Percentiles rank a stretch among this genome's conserved stretches.
Conservation (phyloP, 2,329 filamentous ascomycete genomes). For the Xylaria sp. region DNA sequence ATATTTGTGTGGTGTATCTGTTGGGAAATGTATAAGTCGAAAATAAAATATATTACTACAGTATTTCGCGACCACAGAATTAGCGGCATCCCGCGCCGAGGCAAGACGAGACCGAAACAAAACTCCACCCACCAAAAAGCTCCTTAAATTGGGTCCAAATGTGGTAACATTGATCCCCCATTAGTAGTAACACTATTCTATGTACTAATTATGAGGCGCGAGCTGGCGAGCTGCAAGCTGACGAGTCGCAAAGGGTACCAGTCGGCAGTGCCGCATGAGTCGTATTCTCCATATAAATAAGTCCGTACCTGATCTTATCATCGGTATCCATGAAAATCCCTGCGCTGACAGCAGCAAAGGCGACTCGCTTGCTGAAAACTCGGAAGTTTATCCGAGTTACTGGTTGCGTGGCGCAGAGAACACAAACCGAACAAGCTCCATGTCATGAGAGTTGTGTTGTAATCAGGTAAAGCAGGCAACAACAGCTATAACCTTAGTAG, state of each 20-base stretch:
- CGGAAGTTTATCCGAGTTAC: neutral
- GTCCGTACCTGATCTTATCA: no score
- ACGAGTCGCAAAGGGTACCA: no score
- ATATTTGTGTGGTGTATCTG: no score
- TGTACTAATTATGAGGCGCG: neutral
- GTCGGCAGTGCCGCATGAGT: neutral
- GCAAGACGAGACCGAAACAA: constrained; percentile 18
- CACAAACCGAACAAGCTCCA: neutral
- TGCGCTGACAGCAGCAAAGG: neutral
- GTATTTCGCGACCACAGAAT: no score
- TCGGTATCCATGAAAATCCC: no score
- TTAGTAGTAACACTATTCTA: neutral
- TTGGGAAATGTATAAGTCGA: no score
- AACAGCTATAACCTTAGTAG: no score
- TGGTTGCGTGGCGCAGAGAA: constrained; percentile 1
- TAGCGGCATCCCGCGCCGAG: constrained; percentile 25
- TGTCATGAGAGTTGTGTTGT: no score
- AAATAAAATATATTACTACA: no score
- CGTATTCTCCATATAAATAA: no score
- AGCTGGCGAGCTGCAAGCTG: constrained; percentile 1
- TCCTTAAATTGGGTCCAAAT: constrained; percentile 12
- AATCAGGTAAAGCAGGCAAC: neutral
- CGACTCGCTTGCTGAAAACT: neutral
- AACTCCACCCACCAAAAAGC: constrained; percentile 8
- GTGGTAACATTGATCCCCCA: neutral